Conservation (phyloP, 257 asterid species). For the Echites panduratus region DNA sequence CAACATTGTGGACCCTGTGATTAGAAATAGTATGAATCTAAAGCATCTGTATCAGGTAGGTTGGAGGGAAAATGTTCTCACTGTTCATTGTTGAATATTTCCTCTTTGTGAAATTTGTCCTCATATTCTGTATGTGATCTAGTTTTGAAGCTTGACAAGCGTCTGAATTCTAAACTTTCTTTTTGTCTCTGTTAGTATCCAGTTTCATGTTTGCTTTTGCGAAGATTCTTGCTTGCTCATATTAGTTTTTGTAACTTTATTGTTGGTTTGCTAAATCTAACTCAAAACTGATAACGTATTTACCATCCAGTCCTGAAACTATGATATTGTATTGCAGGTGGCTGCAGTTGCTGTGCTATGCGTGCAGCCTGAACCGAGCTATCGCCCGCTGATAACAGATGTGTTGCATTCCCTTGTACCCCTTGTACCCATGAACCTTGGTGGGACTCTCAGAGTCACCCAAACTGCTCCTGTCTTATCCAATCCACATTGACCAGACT, state of each 20-base stretch:
- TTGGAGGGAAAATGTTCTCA: not conserved
- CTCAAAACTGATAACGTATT: not conserved
- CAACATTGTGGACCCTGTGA: slow-evolving; percentile 60
- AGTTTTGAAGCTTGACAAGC: not conserved
- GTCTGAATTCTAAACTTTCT: not conserved
- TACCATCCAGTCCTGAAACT: not conserved
- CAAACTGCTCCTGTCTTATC: slow-evolving; percentile 13
- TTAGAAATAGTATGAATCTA: slow-evolving; percentile 48
- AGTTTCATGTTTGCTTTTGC: not conserved
- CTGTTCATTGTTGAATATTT: not conserved
- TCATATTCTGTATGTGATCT: not conserved
- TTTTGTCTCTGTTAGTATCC: too few relatives aligned
- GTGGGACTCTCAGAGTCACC: slow-evolving; percentile 51
- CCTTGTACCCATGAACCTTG: slow-evolving; percentile 61
- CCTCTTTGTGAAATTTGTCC: not conserved
- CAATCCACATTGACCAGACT: not conserved
- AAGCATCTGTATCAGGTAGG: slow-evolving; percentile 65
- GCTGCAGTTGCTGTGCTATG: slow-evolving; percentile 84
- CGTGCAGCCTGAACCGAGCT: slow-evolving; percentile 75
- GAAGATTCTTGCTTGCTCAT: not conserved
- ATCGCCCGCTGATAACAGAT: slow-evolving; percentile 74
- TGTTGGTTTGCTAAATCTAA: not conserved
- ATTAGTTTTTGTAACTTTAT: not conserved
- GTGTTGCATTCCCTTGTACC: slow-evolving; percentile 74
- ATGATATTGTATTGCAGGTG: slow-evolving; percentile 32